phyloP scores from a whole-genome alignment of 169 alveolate species.

The Cryptosporidium sp. region DNA sequence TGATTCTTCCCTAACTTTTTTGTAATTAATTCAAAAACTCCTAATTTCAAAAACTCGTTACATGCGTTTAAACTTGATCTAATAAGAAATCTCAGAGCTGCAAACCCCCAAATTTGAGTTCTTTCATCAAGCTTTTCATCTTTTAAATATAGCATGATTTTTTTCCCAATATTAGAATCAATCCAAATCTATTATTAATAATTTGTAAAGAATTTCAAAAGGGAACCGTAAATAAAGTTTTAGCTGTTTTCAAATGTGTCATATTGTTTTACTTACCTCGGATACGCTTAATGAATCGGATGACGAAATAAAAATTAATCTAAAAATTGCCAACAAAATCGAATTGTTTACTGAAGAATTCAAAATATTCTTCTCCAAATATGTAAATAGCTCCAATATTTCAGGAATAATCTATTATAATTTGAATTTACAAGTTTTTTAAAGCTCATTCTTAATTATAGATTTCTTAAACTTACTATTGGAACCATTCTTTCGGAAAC shows the following conservation, averaged over 20 bases:
- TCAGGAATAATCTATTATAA: slow-evolving; percentile 40
- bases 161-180: slow-evolving; percentile 45
- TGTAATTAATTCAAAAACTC: slow-evolving; percentile 45
- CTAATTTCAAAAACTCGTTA: slow-evolving; percentile 43
- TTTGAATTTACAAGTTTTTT: neutral
- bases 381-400: slow-evolving; percentile 22
- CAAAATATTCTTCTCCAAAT: slow-evolving; percentile 5
- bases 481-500: slow-evolving; percentile 42
- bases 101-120: slow-evolving; percentile 73
- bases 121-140: slow-evolving; percentile 48
- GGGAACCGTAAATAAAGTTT: neutral
- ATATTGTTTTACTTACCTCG: slow-evolving; percentile 34
- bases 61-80: slow-evolving; percentile 47
- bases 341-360: slow-evolving; percentile 13
- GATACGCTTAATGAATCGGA: slow-evolving; percentile 48
- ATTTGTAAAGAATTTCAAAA: neutral
- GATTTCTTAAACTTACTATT: slow-evolving; percentile 22
- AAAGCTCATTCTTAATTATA: too few species aligned
- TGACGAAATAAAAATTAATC: slow-evolving; percentile 57
- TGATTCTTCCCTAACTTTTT: slow-evolving; percentile 34
- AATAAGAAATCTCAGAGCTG: slow-evolving; percentile 68
- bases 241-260: neutral
- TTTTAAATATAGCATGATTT: slow-evolving; percentile 5
- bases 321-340: slow-evolving; percentile 44
- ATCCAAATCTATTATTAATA: slow-evolving; percentile 38